Percentiles rank a stretch among this genome's conserved stretches.
Conservation (phyloP, 768 basidiomycete genomes). For the Glaciozyma antarctica region DNA sequence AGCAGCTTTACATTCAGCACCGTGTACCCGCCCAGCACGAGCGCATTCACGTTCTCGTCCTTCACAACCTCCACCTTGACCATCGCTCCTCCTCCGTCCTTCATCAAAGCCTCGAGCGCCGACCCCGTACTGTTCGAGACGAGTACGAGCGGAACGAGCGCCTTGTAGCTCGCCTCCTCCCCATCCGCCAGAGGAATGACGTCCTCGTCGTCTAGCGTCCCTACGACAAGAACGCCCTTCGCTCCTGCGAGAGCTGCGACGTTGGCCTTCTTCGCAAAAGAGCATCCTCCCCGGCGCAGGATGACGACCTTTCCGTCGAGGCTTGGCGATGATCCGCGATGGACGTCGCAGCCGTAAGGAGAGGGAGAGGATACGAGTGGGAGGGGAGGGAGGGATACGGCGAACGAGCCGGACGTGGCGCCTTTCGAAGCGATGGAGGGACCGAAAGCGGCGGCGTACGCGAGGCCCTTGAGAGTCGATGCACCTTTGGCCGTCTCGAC, state of each 20-base stretch:
- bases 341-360: conserved; percentile 23
- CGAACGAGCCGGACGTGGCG: conserved; percentile 3
- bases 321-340: background rate
- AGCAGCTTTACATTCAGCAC: background rate
- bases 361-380: conserved; percentile 3
- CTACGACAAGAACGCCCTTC: conserved; percentile 66
- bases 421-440: conserved; percentile 4
- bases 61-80: background rate
- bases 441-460: conserved; percentile 23
- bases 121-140: conserved; percentile 19
- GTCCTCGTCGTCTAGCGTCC: conserved; percentile 47
- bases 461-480: conserved; percentile 7
- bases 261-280: conserved; percentile 74
- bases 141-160: conserved; percentile 29
- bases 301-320: conserved; percentile 43
- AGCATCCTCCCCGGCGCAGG: conserved; percentile 68
- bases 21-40: background rate
- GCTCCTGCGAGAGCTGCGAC: conserved; percentile 62
- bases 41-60: background rate
- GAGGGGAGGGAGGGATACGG: conserved; percentile 7
- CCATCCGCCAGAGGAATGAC: conserved; percentile 28
- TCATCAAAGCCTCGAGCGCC: conserved; percentile 12
- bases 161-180: conserved; percentile 16
- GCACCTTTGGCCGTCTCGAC: background rate
- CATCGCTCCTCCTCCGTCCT: background rate